Conservation (phyloP, 768 basidiomycete genomes). For the Lactarius pseudohatsudake region DNA sequence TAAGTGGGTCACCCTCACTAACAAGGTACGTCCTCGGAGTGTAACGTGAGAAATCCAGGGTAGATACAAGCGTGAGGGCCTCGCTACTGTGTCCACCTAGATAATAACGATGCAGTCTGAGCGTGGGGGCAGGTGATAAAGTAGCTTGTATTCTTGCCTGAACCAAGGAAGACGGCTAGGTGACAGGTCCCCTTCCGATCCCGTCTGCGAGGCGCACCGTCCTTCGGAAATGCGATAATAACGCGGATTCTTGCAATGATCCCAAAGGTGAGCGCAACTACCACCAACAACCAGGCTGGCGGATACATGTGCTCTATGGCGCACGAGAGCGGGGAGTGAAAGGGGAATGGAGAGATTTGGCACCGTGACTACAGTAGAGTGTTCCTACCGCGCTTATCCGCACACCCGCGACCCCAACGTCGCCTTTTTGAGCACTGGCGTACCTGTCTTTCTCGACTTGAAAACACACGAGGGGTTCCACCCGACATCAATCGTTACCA, state of each 20-base stretch:
- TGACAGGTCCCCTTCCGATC: conserved; percentile 37
- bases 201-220: conserved; percentile 24
- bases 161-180: conserved; percentile 89
- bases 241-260: conserved; percentile 27
- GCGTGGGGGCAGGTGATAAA: conserved; percentile 12
- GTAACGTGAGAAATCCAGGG: conserved; percentile 75
- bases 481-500: not conserved
- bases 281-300: conserved; percentile 1
- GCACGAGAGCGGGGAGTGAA: not conserved
- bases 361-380: not conserved
- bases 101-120: conserved; percentile 20
- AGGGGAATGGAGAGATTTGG: not conserved
- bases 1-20: conserved; percentile 79
- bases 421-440: not conserved
- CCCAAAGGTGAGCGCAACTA: conserved; percentile 4
- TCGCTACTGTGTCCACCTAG: conserved; percentile 95
- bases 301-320: conserved; percentile 3
- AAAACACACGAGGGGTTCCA: not conserved
- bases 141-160: conserved; percentile 52
- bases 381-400: not conserved
- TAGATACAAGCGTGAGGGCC: conserved; percentile 67
- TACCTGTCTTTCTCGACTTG: not conserved
- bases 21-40: conserved; percentile 76
- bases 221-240: conserved; percentile 30
- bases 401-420: not conserved